phyloP scores from a whole-genome alignment of 2,329 filamentous ascomycete species.

The Xylaria polymorpha region DNA sequence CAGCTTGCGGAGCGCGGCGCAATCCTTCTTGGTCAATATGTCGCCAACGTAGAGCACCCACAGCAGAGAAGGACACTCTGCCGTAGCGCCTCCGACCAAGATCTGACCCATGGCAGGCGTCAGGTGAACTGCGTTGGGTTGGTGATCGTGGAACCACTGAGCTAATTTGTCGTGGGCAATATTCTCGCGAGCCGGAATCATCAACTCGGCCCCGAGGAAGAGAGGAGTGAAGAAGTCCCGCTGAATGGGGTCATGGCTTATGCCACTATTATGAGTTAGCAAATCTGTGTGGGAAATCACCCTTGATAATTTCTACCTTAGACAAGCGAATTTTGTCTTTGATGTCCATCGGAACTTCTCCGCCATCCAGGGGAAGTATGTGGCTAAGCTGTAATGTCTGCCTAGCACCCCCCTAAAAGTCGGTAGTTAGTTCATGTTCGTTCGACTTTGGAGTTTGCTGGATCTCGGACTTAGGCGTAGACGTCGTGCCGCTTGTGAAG shows the following conservation, averaged over 20 bases:
- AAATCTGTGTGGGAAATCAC: slow-evolving; percentile 10
- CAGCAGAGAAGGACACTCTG: slow-evolving; percentile 80
- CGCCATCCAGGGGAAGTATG: slow-evolving; percentile 96
- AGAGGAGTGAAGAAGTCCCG: slow-evolving; percentile 89
- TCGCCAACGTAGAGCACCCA: slow-evolving; percentile 93
- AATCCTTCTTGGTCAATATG: slow-evolving; percentile 86
- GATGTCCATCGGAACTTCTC: slow-evolving; percentile 71
- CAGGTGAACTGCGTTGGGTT: slow-evolving; percentile 84
- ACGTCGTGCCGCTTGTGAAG: slow-evolving; percentile 47
- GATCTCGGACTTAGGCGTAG: slow-evolving; percentile 69
- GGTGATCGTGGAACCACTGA: slow-evolving; percentile 85
- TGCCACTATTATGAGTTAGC: slow-evolving; percentile 66
- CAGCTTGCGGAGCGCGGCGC: slow-evolving; percentile 77
- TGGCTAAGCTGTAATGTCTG: slow-evolving; percentile 84
- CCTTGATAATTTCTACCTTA: slow-evolving; percentile 52
- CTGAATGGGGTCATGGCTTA: slow-evolving; percentile 79
- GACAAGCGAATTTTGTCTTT: slow-evolving; percentile 80
- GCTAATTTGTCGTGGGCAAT: slow-evolving; percentile 87
- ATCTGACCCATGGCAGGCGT: slow-evolving; percentile 98
- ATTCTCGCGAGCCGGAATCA: slow-evolving; percentile 83
- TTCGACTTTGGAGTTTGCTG: slow-evolving; percentile 7
- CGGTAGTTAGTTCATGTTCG: neutral
- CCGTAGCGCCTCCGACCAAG: slow-evolving; percentile 83
- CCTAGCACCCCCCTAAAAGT: slow-evolving; percentile 73
- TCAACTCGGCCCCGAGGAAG: slow-evolving; percentile 82